These are phyloP conservation scores for Colletotrichum orbiculare DNA, from an alignment of 2,329 filamentous ascomycete species.

Conservation along the genomic window DNA sequence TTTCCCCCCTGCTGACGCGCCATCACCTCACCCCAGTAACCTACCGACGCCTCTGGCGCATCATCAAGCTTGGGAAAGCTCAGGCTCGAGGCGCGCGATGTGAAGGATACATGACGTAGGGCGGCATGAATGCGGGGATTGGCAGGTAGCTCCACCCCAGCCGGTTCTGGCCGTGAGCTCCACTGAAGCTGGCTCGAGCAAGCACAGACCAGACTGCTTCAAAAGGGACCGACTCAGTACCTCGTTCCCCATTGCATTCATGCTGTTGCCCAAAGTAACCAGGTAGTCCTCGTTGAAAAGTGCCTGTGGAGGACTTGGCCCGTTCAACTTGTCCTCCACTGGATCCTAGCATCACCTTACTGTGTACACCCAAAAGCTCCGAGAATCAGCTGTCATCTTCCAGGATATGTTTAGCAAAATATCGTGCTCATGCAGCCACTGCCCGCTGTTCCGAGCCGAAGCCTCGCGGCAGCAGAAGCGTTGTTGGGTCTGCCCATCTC, in stretches of 20 bases:
- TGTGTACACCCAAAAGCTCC: conserved; percentile 7
- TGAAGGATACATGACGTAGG: conserved; percentile 44
- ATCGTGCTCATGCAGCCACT: too few relatives aligned
- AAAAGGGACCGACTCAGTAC: conserved; percentile 4
- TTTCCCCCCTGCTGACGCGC: conserved; percentile 21
- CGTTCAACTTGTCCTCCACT: conserved; percentile 2
- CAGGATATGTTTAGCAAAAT: neutral
- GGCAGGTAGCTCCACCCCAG: conserved; percentile 32
- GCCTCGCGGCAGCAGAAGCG: too few relatives aligned
- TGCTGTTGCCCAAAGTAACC: too few relatives aligned
- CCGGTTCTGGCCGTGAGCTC: conserved; percentile 22
- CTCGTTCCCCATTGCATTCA: neutral
- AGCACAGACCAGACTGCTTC: conserved; percentile 21
- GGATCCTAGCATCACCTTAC: conserved; percentile 6
- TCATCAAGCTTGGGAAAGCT: conserved; percentile 21
- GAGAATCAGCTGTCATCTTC: conserved; percentile 20
- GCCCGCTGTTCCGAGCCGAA: too few relatives aligned
- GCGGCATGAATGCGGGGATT: conserved; percentile 40
- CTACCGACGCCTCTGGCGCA: conserved; percentile 11
- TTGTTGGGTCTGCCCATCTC: too few relatives aligned
- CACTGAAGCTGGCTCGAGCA: conserved; percentile 4
- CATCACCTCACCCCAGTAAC: conserved; percentile 18
- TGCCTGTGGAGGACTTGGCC: neutral
- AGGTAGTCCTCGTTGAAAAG: too few relatives aligned
- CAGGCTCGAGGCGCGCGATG: conserved; percentile 15